A percentile compares a stretch with the other conserved stretches of the same genome.
Conservation (phyloP, 345 rosid genomes). For the Lepidium didymum region DNA sequence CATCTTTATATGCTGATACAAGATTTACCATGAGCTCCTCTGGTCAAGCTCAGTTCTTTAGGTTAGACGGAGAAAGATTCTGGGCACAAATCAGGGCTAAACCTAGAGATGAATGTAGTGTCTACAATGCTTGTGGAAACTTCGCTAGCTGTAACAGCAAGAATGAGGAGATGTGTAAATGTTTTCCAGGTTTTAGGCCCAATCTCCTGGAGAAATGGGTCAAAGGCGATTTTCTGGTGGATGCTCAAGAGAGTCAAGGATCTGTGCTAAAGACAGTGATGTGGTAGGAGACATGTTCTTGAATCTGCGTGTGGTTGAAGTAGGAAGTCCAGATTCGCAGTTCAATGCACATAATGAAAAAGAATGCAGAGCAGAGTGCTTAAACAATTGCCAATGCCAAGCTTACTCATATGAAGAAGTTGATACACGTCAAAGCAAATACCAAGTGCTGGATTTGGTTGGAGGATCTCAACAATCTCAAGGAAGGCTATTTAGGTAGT, state of each 20-base stretch:
- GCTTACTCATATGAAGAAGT: slow-evolving; percentile 45
- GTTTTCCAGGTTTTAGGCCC: slow-evolving; percentile 44
- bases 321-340: slow-evolving; percentile 43
- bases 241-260: slow-evolving; percentile 35
- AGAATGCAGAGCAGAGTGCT: slow-evolving; percentile 48
- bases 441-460: slow-evolving; percentile 55
- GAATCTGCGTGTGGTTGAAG: slow-evolving; percentile 44
- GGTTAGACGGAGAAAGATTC: slow-evolving; percentile 19
- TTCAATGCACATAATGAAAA: slow-evolving; percentile 26
- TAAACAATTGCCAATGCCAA: slow-evolving; percentile 48
- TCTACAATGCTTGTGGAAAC: slow-evolving; percentile 40
- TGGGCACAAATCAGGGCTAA: slow-evolving; percentile 37
- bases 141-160: slow-evolving; percentile 43
- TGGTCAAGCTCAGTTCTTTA: slow-evolving; percentile 34
- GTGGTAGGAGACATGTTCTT: slow-evolving; percentile 34
- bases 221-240: slow-evolving; percentile 33
- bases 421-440: slow-evolving; percentile 3
- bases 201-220: slow-evolving; percentile 34
- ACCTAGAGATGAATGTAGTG: slow-evolving; percentile 41
- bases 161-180: slow-evolving; percentile 34
- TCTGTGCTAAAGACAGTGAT: slow-evolving; percentile 32
- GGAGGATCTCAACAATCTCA: slow-evolving; percentile 44
- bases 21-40: slow-evolving; percentile 30
- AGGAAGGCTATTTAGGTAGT: slow-evolving; percentile 37
- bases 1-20: slow-evolving; percentile 34